Conservation (phyloP, 352 stramenopile genomes). For the Pythium scleroteichum region DNA sequence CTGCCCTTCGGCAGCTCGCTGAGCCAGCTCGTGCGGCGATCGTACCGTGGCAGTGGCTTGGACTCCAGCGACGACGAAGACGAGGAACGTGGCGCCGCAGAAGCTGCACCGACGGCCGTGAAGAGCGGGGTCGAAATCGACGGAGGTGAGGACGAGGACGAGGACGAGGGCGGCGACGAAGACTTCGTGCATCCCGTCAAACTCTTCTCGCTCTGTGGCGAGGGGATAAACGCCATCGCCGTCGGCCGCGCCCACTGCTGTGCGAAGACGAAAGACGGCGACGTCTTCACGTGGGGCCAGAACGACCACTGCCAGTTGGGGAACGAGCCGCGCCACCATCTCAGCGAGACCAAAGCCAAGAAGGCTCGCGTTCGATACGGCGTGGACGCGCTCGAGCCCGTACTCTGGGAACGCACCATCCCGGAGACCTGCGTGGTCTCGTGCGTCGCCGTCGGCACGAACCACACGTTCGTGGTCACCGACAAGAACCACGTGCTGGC, state of each 20-base stretch:
- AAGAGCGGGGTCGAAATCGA: slow-evolving; percentile 14
- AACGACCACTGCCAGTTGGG: slow-evolving; percentile 84
- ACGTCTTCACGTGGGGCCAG: slow-evolving; percentile 84
- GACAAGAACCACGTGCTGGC: slow-evolving; percentile 52
- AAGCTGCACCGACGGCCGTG: not conserved
- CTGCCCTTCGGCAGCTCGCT: slow-evolving; percentile 39
- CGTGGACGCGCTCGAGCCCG: slow-evolving; percentile 54
- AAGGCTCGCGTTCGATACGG: slow-evolving; percentile 66
- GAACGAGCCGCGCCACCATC: slow-evolving; percentile 58
- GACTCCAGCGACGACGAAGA: slow-evolving; percentile 58
- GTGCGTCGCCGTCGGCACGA: slow-evolving; percentile 64
- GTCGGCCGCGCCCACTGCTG: slow-evolving; percentile 78
- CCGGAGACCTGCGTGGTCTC: slow-evolving; percentile 54
- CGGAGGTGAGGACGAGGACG: slow-evolving; percentile 11
- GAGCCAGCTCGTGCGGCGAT: slow-evolving; percentile 34
- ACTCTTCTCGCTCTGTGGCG: slow-evolving; percentile 55
- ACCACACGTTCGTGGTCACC: slow-evolving; percentile 70
- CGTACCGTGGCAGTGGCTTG: slow-evolving; percentile 36
- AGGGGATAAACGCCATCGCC: slow-evolving; percentile 70
- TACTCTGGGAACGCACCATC: slow-evolving; percentile 71
- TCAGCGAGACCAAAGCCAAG: slow-evolving; percentile 50
- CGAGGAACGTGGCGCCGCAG: slow-evolving; percentile 11
- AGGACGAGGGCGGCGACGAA: slow-evolving; percentile 52
- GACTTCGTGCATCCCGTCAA: slow-evolving; percentile 77
- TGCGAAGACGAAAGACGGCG: slow-evolving; percentile 72